Evolutionary conservation across 2,329 filamentous ascomycete species (phyloP), one percentile per base, ranked within the genome.

Genomic region (Phoma sp.): DNA sequence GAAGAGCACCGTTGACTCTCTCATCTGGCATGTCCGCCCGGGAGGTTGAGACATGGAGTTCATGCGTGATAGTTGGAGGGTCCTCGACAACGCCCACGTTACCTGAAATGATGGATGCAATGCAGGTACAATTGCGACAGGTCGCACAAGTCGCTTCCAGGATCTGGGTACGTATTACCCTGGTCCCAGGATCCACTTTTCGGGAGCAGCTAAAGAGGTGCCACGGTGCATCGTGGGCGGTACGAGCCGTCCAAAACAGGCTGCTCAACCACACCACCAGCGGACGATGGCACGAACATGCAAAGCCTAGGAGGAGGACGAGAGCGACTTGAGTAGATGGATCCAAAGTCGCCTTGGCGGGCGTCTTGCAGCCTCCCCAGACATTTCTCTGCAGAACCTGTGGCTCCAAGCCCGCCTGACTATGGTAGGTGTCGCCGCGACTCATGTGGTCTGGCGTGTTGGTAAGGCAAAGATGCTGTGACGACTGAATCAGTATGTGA

Each of bases 111-210:
- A 46, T 39, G 36, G 43, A 39, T 38, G 53, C 60, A 60, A 63
- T 68, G 65, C 67, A 72, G 69, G 64, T 62, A 70, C 66, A 31
- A 52, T 55, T 56, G 51, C 50, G 45, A 55, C 43, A 43, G 36
- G 61, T 63, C 49, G 52, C 58, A 67, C 58, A 60, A 48, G 41
- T 49, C 36, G 43, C 43, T 59, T 55, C 49, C 53, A 47, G 57
- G 57, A 56, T 48, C 57, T 60, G 60, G 43, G 45, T 40, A 40
- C 33, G 53, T 60, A 57, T 25, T 51, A 60, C 58, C 48, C 46
- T 44, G 43, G 37, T 57, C 41, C 43, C 51, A 51, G 50, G 19
- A 37, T 55, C 46, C 54, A 27, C 49, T 39, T 22, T 27, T 51
- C 38, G 51, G 48, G 54, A 36, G 41, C 32, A 39, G 32, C 36